phyloP scores from a whole-genome alignment of 2,329 filamentous ascomycete genomes.

The Pyrenophora seminiperda region DNA sequence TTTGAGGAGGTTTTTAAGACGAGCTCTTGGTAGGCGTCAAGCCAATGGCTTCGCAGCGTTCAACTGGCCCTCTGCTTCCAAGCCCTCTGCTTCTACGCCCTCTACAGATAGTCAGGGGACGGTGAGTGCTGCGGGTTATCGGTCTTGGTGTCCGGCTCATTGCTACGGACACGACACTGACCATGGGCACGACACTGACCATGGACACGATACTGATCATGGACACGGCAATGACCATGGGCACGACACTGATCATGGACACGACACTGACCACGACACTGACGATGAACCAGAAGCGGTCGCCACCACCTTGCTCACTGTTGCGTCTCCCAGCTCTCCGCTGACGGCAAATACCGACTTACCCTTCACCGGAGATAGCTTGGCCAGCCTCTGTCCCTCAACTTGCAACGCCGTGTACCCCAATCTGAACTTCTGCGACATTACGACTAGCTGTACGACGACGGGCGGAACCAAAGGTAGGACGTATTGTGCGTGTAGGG shows the following conservation, averaged over 20 bases:
- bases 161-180: no score
- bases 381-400: constrained; percentile 29
- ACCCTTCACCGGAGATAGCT: constrained; percentile 19
- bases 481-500: constrained; percentile 39
- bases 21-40: constrained; percentile 1
- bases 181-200: no score
- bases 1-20: neutral
- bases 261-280: no score
- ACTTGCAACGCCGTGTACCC: constrained; percentile 35
- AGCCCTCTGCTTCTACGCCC: neutral
- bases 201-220: no score
- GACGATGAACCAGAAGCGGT: no score
- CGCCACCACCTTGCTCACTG: neutral
- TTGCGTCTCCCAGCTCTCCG: no score
- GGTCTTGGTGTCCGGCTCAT: no score
- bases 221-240: no score
- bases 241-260: no score
- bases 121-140: no score
- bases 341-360: no score
- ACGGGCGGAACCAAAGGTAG: constrained; percentile 23
- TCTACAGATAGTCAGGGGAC: neutral
- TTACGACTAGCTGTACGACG: constrained; percentile 28
- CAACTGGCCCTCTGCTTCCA: constrained; percentile 12
- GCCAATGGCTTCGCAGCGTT: constrained; percentile 14
- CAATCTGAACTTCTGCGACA: constrained; percentile 32